Base-by-base conservation (phyloP, 2,329 filamentous ascomycete genomes). In the Metarhizium anisopliae region DNA sequence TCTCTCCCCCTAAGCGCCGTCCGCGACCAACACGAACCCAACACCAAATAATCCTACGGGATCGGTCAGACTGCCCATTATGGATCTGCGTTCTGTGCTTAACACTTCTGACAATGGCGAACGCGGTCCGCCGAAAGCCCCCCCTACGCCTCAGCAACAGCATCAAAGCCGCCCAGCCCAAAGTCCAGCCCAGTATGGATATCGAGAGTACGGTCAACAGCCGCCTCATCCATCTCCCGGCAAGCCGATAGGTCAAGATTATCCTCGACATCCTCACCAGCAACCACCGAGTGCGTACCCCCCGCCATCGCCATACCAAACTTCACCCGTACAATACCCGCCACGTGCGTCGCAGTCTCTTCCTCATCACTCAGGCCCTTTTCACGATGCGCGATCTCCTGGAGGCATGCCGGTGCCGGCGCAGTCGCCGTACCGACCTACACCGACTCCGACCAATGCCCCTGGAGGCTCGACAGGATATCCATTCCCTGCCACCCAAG, bases 61-160 rank as follows among this genome's bases (percentile, higher is more conserved):
- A 18, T n/a, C 35, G 50, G 13, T 55, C 16, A 35, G 6, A 38
- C 20, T 13, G 8, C 36, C 18, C 59, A 65, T 56, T 55, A 77
- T 82, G 79, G 78, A 82, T 71, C 73, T 82, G 56, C 69, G 73
- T 59, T 75, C 74, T 16, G 78, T 84, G 63, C 69, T 84, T 51
- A 84, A 83, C 66, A 72, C 74, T 25, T 73, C 77, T 40, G 80
- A 79, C 59, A 70, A 70, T 56, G 75, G 70, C 61, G 75, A 72
- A 52, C 67, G 69, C 59, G 64, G 66, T 50, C 67, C 68, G 52
- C 63, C 67, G 55, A 69, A 68, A 59, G 66, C 68, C 53, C 63
- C 64, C 47, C 64, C 63, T 40, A 64, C 64, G 56, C 67, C 64
- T 35, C 66, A 64, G 54, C 69, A 69, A 61, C 69, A 67, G 50